Conservation (phyloP, 441 rosid genomes). For the Metrosideros polymorpha region DNA sequence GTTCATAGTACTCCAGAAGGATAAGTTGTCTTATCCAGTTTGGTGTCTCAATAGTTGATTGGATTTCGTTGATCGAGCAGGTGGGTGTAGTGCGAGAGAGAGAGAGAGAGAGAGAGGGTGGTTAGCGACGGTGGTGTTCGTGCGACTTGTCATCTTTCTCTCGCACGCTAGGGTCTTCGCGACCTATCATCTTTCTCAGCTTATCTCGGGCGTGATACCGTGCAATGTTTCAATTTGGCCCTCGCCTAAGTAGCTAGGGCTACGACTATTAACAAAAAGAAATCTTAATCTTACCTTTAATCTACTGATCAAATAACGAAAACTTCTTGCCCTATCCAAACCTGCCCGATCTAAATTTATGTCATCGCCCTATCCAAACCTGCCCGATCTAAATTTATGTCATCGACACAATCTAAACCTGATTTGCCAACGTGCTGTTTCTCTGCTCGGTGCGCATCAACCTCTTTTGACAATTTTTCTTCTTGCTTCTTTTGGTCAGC, state of each 20-base stretch:
- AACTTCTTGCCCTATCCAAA: too few relatives aligned
- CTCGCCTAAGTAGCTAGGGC: too few relatives aligned
- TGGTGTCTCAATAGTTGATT: not conserved
- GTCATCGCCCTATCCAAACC: too few relatives aligned
- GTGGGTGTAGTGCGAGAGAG: not conserved
- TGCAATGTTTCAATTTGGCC: not conserved
- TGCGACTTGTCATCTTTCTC: too few relatives aligned
- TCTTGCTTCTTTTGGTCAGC: not conserved
- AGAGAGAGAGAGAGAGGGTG: not conserved
- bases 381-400: not conserved
- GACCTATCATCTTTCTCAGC: too few relatives aligned
- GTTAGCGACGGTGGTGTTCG: not conserved
- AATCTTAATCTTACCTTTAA: too few relatives aligned
- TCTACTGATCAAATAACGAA: too few relatives aligned
- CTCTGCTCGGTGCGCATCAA: too few relatives aligned
- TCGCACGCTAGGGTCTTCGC: too few relatives aligned
- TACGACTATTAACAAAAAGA: too few relatives aligned
- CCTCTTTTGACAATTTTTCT: too few relatives aligned
- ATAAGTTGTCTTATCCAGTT: not conserved
- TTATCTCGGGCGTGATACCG: not conserved
- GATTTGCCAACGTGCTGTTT: accelerated
- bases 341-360: too few relatives aligned
- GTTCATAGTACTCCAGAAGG: not conserved
- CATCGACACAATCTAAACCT: not conserved
- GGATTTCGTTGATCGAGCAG: not conserved